Conservation (phyloP, 2,329 filamentous ascomycete genomes). For the Phymatotrichopsis omnivora region DNA sequence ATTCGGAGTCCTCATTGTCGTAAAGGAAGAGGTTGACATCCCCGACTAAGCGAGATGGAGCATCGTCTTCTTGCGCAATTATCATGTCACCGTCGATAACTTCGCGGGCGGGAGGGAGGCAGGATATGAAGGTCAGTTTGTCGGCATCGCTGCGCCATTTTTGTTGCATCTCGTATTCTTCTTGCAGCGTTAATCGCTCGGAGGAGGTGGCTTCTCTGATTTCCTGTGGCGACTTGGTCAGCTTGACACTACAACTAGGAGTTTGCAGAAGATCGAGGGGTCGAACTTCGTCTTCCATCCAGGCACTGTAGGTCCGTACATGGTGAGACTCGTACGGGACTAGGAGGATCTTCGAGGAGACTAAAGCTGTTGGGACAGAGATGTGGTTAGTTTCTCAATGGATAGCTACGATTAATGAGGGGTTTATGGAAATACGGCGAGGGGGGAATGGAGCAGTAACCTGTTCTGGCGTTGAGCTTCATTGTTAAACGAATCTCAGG, state of each 20-base stretch:
- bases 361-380: constrained; percentile 48
- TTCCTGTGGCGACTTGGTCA: constrained; percentile 48
- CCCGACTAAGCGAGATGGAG: constrained; percentile 52
- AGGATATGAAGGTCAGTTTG: constrained; percentile 88
- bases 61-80: constrained; percentile 43
- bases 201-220: constrained; percentile 81
- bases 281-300: constrained; percentile 73
- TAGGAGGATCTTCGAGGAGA: constrained; percentile 56
- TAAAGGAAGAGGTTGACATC: constrained; percentile 76
- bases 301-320: constrained; percentile 71
- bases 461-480: constrained; percentile 19
- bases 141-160: constrained; percentile 73
- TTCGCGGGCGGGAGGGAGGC: constrained; percentile 41
- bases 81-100: constrained; percentile 25
- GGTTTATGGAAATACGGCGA: not conserved
- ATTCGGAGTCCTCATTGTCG: constrained; percentile 45
- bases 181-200: constrained; percentile 64
- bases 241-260: no score
- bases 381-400: not conserved
- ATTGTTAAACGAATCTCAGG: no score
- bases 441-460: constrained; percentile 3
- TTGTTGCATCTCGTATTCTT: constrained; percentile 85
- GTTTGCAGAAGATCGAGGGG: not conserved
- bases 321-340: constrained; percentile 78
- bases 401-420: not conserved